Percentiles rank a stretch among this genome's conserved stretches.
Evolutionary conservation across 169 alveolate species (phyloP).

Genomic region (Plasmodium gallinaceum): DNA sequence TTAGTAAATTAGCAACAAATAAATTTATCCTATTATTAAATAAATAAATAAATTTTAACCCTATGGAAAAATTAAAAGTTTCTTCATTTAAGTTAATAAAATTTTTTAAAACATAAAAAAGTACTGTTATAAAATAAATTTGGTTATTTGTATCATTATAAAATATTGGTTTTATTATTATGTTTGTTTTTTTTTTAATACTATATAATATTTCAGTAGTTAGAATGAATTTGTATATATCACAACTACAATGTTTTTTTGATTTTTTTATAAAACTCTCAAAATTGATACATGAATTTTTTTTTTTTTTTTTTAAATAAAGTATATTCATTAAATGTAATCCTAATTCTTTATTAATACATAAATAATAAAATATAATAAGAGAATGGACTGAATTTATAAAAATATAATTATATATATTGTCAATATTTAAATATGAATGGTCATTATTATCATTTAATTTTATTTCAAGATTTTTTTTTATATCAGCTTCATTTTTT

Average conservation of each 20-base stretch:
- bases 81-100: slow-evolving; percentile 8
- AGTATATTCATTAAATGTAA: slow-evolving; percentile 6
- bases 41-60: slow-evolving; percentile 19
- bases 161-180: slow-evolving; percentile 17
- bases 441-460: slow-evolving; percentile 17
- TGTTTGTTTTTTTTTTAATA: slow-evolving; percentile 6
- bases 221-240: slow-evolving; percentile 29
- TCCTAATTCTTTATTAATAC: slow-evolving; percentile 18
- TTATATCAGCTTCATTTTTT: slow-evolving; percentile 25
- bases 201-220: slow-evolving; percentile 28
- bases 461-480: slow-evolving; percentile 42
- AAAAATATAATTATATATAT: slow-evolving; percentile 43
- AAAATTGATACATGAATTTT: not conserved
- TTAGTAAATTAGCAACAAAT: slow-evolving; percentile 34
- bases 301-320: not conserved
- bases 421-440: slow-evolving; percentile 32
- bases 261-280: slow-evolving; percentile 12
- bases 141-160: slow-evolving; percentile 6
- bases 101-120: slow-evolving; percentile 44
- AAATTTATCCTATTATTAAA: slow-evolving; percentile 26
- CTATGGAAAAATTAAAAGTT: slow-evolving; percentile 8
- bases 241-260: slow-evolving; percentile 48
- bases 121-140: slow-evolving; percentile 6
- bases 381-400: slow-evolving; percentile 38
- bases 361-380: slow-evolving; percentile 54